Conservation (phyloP, 2,329 filamentous ascomycete genomes). For the Fusarium setosum region DNA sequence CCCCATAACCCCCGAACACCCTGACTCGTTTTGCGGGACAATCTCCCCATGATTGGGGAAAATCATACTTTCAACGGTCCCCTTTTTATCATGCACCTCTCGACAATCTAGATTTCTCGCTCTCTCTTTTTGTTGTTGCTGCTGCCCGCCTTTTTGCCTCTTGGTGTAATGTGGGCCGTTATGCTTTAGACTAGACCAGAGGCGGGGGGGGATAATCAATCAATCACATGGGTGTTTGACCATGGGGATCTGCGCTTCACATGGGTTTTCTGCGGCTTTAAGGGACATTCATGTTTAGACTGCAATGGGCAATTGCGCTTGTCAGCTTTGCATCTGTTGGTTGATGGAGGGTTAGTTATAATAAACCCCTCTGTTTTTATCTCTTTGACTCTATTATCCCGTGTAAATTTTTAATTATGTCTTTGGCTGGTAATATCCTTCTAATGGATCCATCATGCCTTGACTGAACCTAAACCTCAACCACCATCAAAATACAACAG, state of each 20-base stretch:
- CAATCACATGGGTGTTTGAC: constrained; percentile 17
- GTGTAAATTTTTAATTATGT: too few species aligned
- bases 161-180: constrained; percentile 10
- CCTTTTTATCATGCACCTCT: neutral
- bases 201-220: constrained; percentile 14
- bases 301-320: neutral
- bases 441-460: too few species aligned
- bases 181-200: neutral
- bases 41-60: constrained; percentile 1
- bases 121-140: neutral
- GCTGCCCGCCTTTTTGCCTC: constrained; percentile 14
- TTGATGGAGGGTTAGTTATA: too few species aligned
- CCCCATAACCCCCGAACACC: neutral
- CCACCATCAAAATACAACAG: neutral
- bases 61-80: constrained; percentile 15
- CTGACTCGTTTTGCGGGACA: constrained; percentile 4
- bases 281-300: neutral
- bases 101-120: neutral
- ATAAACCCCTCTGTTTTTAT: too few species aligned
- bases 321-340: neutral
- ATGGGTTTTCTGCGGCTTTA: constrained; percentile 10
- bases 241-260: constrained; percentile 19
- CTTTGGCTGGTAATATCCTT: neutral
- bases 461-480: neutral
- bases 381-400: too few species aligned